Evolutionary conservation across 352 stramenopile species (phyloP).

Genomic region (Pythium dissotocum): DNA sequence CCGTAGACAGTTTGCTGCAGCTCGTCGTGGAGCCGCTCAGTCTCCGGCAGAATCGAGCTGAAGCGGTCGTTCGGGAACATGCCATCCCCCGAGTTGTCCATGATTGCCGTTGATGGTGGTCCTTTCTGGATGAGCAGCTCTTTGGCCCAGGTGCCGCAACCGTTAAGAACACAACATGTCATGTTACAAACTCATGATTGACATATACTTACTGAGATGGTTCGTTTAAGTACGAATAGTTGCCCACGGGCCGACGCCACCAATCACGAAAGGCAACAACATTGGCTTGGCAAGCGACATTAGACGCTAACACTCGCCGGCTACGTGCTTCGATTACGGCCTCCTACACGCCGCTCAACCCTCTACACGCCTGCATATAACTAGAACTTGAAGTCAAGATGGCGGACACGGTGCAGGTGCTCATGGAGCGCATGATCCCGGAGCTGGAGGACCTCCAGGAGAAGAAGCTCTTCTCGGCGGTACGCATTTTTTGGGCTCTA

Average conservation of each 20-base stretch:
- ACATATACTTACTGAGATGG: background rate
- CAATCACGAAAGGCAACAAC: conserved; percentile 3
- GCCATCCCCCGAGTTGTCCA: conserved; percentile 9
- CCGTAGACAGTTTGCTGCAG: conserved; percentile 44
- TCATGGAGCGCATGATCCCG: conserved; percentile 94
- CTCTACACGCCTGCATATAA: background rate
- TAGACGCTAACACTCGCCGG: background rate
- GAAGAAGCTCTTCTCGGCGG: conserved; percentile 79
- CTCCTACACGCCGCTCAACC: background rate
- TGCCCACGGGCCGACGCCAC: background rate
- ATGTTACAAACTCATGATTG: conserved; percentile 17
- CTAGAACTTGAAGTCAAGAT: conserved; percentile 46
- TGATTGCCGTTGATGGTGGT: background rate
- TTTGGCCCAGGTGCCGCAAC: conserved; percentile 3
- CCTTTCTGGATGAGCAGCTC: conserved; percentile 6
- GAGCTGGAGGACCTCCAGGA: conserved; percentile 93
- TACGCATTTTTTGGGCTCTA: background rate
- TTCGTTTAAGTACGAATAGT: conserved; percentile 14
- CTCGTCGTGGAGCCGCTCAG: conserved; percentile 70
- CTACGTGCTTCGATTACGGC: background rate
- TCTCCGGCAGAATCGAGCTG: conserved; percentile 70
- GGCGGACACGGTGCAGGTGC: conserved; percentile 92
- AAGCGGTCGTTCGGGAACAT: conserved; percentile 87
- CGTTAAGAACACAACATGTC: background rate
- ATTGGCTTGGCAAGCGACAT: background rate